Base-by-base conservation (phyloP, 805 yeast genomes). In the Saturnispora kantuleensis region DNA sequence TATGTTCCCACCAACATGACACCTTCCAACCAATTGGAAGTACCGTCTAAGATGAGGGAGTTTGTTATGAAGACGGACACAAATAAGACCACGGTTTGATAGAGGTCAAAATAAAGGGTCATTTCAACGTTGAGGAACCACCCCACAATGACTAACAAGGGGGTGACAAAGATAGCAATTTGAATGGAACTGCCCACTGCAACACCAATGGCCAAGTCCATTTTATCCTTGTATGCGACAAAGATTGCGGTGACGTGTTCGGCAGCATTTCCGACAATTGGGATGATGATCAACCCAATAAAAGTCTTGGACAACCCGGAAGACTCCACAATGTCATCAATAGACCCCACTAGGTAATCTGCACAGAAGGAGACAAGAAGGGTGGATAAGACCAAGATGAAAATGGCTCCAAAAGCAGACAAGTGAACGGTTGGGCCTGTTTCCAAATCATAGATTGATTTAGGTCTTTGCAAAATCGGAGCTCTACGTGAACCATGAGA, bases 221-320 rank as follows among this genome's bases (percentile, higher is more conserved):
- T 93, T 67, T 93, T 93, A 65, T 93, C 86, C 66, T 88, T 88
- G 74, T 80, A 77, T 17, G 98, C 97, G 40, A 93, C 97, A 50
- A 87, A 75, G 32, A 93, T 83, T 3, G 97, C 96, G 15, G 98
- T 93, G 42, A 87, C 97, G 64, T 93, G 98, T 64, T 93, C 98
- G 10, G 97, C 97, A 3, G 98, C 98, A 57, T 93, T 93, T 46
- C 97, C 98, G 26, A 93, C 97, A 50, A 93, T 90, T 35, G 98
- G 98, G 50, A 93, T 82, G 38, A 93, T 78, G 54, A 93, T 82
- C 53, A 93, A 71, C 61, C 97, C 97, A 56, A 93, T 87, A 56
- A 93, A 93, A 0, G 97, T 88, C 73, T 90, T 89, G 37, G 96
- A 84, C 44, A 93, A 70, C 3, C 96, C 96, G 2, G 95, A 78